Percentiles rank a stretch among this genome's conserved stretches.
These are phyloP conservation scores for Coelastrella sp. DNA, from an alignment of 139 green algal genomes.

Conservation along the genomic window DNA sequence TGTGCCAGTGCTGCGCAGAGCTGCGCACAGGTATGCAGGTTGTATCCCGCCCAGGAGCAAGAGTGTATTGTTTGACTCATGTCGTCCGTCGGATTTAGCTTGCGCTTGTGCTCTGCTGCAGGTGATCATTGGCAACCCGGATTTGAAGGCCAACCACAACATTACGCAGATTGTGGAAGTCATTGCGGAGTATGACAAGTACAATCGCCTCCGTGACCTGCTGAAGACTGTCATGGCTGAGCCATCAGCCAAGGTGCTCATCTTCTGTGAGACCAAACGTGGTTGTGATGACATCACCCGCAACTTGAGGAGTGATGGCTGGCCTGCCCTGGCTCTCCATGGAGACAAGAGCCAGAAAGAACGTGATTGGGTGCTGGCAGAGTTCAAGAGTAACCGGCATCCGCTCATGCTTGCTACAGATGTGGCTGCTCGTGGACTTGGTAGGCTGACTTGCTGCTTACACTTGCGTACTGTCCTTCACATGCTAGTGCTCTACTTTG, in stretches of 20 bases:
- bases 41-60: too few relatives aligned
- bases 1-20: too few relatives aligned
- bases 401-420: slow-evolving; percentile 97
- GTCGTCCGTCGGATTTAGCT: not conserved
- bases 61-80: too few relatives aligned
- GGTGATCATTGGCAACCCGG: slow-evolving; percentile 84
- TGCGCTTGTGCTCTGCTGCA: slow-evolving; percentile 45
- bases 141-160: slow-evolving; percentile 93
- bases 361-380: slow-evolving; percentile 90
- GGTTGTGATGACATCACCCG: slow-evolving; percentile 91
- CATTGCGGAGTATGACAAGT: slow-evolving; percentile 79
- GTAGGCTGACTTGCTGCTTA: slow-evolving; percentile 60
- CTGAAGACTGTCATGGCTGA: slow-evolving; percentile 69
- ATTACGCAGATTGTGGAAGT: slow-evolving; percentile 90
- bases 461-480: too few relatives aligned
- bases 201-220: slow-evolving; percentile 71
- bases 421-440: slow-evolving; percentile 91
- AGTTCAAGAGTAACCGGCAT: slow-evolving; percentile 90
- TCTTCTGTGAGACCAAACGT: slow-evolving; percentile 97
- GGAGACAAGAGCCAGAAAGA: slow-evolving; percentile 97
- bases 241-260: slow-evolving; percentile 83
- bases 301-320: slow-evolving; percentile 89
- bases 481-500: not conserved
- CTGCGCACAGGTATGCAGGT: too few relatives aligned
- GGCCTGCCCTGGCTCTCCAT: slow-evolving; percentile 89